Percentiles rank a stretch among this genome's conserved stretches.
These are phyloP conservation scores for Leccinum sublutescens DNA, from an alignment of 768 basidiomycete species.

Conservation along the genomic window DNA sequence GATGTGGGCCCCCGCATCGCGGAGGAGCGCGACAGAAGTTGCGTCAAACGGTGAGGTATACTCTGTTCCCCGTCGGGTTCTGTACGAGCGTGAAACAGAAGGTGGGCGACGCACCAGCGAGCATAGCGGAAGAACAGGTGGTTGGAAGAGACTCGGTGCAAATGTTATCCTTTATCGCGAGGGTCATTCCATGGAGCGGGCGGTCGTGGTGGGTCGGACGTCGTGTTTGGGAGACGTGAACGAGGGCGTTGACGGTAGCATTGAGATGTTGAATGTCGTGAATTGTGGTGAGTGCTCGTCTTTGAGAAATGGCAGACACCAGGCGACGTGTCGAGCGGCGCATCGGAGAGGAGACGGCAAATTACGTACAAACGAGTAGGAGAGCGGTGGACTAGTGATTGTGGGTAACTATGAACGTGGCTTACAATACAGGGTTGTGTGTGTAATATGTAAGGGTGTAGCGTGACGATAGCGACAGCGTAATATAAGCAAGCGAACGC, in stretches of 20 bases:
- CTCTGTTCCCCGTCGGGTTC: slow-evolving; percentile 37
- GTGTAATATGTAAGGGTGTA: neutral
- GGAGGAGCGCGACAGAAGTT: slow-evolving; percentile 70
- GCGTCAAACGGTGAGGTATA: slow-evolving; percentile 84
- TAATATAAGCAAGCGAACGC: slow-evolving; percentile 14
- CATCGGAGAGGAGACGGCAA: neutral
- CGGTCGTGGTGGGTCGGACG: slow-evolving; percentile 8
- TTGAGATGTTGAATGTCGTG: slow-evolving; percentile 28
- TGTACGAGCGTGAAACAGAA: neutral
- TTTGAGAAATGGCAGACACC: neutral
- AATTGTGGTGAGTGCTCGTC: neutral
- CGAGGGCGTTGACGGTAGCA: slow-evolving; percentile 54
- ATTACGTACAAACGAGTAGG: neutral
- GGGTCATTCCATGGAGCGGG: slow-evolving; percentile 40
- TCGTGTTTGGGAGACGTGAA: slow-evolving; percentile 25
- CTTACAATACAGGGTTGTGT: slow-evolving; percentile 24
- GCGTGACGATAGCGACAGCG: slow-evolving; percentile 12
- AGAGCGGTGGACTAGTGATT: slow-evolving; percentile 21
- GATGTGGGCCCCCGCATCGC: slow-evolving; percentile 60
- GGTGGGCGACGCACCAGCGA: slow-evolving; percentile 48
- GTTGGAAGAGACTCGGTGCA: slow-evolving; percentile 62
- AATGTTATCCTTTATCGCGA: slow-evolving; percentile 90
- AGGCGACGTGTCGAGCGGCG: neutral
- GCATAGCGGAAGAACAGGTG: slow-evolving; percentile 77
- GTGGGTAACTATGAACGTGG: slow-evolving; percentile 23